Base-by-base conservation (phyloP, 129 eudicot genomes). In the Saussurea involucrata region DNA sequence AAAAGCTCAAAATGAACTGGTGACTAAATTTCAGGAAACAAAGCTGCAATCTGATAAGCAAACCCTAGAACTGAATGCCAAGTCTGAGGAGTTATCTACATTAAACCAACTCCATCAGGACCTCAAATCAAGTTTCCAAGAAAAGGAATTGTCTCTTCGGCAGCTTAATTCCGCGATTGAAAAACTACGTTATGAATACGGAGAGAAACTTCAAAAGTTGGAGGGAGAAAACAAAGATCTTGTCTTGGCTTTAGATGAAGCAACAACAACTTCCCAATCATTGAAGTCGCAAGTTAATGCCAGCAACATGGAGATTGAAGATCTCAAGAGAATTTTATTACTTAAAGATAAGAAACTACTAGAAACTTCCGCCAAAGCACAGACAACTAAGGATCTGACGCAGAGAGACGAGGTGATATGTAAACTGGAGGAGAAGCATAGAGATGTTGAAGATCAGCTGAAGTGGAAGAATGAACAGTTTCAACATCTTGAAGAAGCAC, bases 401-500 rank as follows among this genome's bases (percentile, higher is more conserved):
- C 78, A 83, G 20, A 83, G 88, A 74, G 87, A 83, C 10, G 87
- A 81, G 44, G 63, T 74, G 66, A 86, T 90, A 65, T 63, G 58
- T 5, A 63, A 79, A 68, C 67, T 86, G 68, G 93, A 90, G 82
- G 89, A 88, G 78, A 77, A 90, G 70, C 75, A 33, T 77, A 78
- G 80, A 63, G 73, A 67, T 22, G 24, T 82, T 65, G 75, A 84
- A 78, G 93, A 88, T 68, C 89, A 82, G 75, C 63, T 90, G 40
- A 90, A 88, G 73, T 86, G 93, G 96, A 88, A 84, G 79, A 86
- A 69, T 29, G 93, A 90, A 58, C 88, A 90, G 82, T 90, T 90
- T 82, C 82, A 72, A 73, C 96, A 90, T 79, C 96, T 90, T 40
- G 88, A 90, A 83, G 93, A 90, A 70, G 96, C 96, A 63, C 93